Percentiles rank a stretch among this genome's conserved stretches.
These are phyloP conservation scores for Aspergillus jensenii DNA, from an alignment of 2,329 filamentous ascomycete genomes.

Conservation along the genomic window DNA sequence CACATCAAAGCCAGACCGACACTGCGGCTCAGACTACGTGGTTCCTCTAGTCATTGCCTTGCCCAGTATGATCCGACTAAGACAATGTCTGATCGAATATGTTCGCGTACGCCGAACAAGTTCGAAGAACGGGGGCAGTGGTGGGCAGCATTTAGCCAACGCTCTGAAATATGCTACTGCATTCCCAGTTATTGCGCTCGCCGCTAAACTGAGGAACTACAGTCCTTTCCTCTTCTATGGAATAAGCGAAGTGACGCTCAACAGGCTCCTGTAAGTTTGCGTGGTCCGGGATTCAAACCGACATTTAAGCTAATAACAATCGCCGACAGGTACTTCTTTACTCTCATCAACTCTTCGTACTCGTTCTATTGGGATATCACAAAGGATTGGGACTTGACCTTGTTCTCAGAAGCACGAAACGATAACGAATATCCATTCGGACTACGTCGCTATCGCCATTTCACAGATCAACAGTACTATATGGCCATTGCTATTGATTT, in stretches of 20 bases:
- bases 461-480: constrained; percentile 79
- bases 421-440: constrained; percentile 71
- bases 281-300: neutral
- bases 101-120: constrained; percentile 62
- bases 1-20: constrained; percentile 76
- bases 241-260: constrained; percentile 55
- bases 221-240: constrained; percentile 50
- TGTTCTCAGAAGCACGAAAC: constrained; percentile 66
- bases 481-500: constrained; percentile 75
- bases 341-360: constrained; percentile 82
- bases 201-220: constrained; percentile 68
- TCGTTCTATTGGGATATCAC: constrained; percentile 99
- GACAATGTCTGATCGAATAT: constrained; percentile 91
- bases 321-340: constrained; percentile 65
- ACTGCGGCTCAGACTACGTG: constrained; percentile 74
- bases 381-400: constrained; percentile 92
- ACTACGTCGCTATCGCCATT: constrained; percentile 70
- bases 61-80: constrained; percentile 80
- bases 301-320: neutral
- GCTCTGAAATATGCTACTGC: constrained; percentile 92
- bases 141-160: constrained; percentile 87
- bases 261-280: constrained; percentile 52
- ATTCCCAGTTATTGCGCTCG: constrained; percentile 85
- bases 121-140: constrained; percentile 61
- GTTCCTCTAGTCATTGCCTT: constrained; percentile 82